Evolutionary conservation across 208 protist species (phyloP).

Genomic region (Phytomonas sp.): DNA sequence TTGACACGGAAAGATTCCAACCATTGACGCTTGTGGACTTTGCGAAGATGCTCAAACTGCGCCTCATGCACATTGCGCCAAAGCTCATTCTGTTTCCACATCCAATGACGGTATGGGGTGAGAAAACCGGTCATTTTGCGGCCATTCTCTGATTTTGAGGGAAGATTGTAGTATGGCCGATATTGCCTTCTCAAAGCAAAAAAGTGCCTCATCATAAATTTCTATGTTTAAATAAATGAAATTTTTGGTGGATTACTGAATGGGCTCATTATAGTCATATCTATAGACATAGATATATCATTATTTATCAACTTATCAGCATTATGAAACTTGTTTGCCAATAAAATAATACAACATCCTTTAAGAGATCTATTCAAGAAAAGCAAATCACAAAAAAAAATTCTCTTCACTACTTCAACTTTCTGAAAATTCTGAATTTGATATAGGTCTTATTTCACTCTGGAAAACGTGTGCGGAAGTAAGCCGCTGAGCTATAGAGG

Average conservation of each 20-base stretch:
- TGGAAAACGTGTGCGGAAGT: neutral
- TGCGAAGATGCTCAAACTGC: constrained; percentile 89
- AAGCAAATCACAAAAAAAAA: neutral
- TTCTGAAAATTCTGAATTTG: constrained; percentile 11
- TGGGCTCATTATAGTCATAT: neutral
- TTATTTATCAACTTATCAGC: neutral
- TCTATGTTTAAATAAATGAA: neutral
- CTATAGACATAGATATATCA: neutral
- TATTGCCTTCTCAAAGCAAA: constrained; percentile 31
- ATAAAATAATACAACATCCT: neutral
- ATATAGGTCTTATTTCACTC: neutral
- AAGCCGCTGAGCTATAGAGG: constrained; percentile 13
- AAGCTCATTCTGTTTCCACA: constrained; percentile 91
- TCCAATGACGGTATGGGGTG: constrained; percentile 87
- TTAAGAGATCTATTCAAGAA: neutral
- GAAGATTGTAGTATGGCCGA: constrained; percentile 84
- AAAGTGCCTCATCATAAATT: constrained; percentile 38
- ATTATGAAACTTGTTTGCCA: neutral
- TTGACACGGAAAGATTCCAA: constrained; percentile 89
- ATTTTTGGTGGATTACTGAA: neutral
- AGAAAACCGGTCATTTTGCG: constrained; percentile 85
- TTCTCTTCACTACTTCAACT: neutral
- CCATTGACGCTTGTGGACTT: constrained; percentile 89
- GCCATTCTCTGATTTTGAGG: constrained; percentile 77
- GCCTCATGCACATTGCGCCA: constrained; percentile 89